Evolutionary conservation across 495 filamentous ascomycete species (phyloP), one percentile per base, ranked within the genome.

Genomic region (Chaetomium fimeti): DNA sequence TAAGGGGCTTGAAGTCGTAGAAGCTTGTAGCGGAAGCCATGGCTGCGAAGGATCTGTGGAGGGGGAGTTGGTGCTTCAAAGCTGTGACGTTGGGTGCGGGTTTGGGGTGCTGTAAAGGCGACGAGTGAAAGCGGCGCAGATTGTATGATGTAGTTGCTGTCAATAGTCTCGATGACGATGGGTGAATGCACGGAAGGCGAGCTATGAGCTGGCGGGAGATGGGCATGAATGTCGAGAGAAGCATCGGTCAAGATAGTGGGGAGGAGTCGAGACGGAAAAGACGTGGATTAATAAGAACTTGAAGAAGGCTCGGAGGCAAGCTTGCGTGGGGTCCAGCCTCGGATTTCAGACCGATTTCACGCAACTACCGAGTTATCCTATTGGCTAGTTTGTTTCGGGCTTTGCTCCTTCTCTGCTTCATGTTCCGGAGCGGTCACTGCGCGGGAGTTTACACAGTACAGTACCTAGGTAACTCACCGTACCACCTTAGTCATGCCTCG

Each of bases 21-120:
- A 98, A 91, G 61, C 78, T 85, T 15, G 92, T 94, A 65, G 92
- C 92, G 57, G 92, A 91, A 48, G 93, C 78, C 93, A 97, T 98
- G 69, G 76, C 87, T 71, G 72, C 63, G 62, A 70, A 68, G n/a
- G 40, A n/a, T 67, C 68, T 61, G 51, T 53, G 27, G 22, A 53
- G 47, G 1, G 27, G 15, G 8, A 38, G 49, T 24, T 48, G 29
- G 18, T 47, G 57, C 12, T 58, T 57, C 18, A 11, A 22, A 13
- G n/a, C 9, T 51, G 42, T 13, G 6, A 32, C 28, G 13, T 1
- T 5, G 12, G 11, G 5, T 27, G 3, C 47, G 24, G 49, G 18
- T 15, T n/a, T 32, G 57, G 3, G 22, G 51, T 29, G 48, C 13
- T 18, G 42, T 2, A 18, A 18, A 56, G 48, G 15, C 27, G 29